A percentile compares a stretch with the other conserved stretches of the same genome.
phyloP scores from a whole-genome alignment of 768 basidiomycete genomes.

The Kwoniella sp. region DNA sequence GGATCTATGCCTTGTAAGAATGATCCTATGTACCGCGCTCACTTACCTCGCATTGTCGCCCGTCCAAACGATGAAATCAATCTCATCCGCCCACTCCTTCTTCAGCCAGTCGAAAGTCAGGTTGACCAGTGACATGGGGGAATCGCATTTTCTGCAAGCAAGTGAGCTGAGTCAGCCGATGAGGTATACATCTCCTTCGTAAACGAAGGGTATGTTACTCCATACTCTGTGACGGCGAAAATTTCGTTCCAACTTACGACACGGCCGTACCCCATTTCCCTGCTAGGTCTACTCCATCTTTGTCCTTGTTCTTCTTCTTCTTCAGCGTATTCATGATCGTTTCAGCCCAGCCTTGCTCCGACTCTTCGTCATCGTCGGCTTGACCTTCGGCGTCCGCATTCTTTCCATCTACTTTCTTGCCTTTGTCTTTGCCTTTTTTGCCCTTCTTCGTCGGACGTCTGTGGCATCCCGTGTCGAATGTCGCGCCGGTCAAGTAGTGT shows the following conservation, averaged over 20 bases:
- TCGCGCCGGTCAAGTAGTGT: conserved; percentile 45
- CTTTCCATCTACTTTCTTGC: conserved; percentile 1
- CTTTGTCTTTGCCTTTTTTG: conserved; percentile 35
- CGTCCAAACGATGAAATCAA: conserved; percentile 83
- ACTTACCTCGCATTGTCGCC: conserved; percentile 58
- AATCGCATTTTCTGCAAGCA: conserved; percentile 65
- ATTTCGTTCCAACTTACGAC: conserved; percentile 52
- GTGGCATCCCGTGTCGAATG: conserved; percentile 52
- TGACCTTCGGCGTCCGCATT: conserved; percentile 18
- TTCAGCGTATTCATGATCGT: conserved; percentile 5
- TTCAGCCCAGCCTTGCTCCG: neutral
- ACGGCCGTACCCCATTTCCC: conserved; percentile 52
- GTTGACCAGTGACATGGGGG: conserved; percentile 77
- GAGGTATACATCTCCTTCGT: no score
- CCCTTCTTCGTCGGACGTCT: conserved; percentile 26
- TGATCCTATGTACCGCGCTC: neutral
- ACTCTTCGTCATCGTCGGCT: conserved; percentile 16
- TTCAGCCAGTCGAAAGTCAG: conserved; percentile 78
- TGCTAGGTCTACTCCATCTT: conserved; percentile 35
- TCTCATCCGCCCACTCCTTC: conserved; percentile 74
- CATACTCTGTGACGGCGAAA: no score
- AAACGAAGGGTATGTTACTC: no score
- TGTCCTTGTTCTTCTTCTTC: conserved; percentile 15
- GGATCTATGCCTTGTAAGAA: no score
- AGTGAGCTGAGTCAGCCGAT: conserved; percentile 9